These are phyloP conservation scores for Calycina herbarum DNA, from an alignment of 2,329 filamentous ascomycete species.

Conservation along the genomic window DNA sequence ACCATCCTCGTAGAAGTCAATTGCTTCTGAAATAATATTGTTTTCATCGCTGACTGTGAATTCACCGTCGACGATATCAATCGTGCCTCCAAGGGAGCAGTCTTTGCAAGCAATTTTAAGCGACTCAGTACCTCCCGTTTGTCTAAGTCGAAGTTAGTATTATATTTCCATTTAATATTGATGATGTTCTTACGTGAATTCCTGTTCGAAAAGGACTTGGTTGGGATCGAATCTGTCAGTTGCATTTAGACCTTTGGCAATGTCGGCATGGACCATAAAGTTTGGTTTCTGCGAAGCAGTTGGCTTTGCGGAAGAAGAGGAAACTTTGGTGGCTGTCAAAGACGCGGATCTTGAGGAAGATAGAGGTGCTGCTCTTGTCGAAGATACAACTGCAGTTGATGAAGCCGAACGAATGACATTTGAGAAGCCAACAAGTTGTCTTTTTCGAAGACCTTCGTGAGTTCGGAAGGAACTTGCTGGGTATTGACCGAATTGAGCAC, in stretches of 20 bases:
- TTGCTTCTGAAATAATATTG: conserved; percentile 1
- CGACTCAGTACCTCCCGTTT: not conserved
- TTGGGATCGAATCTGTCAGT: conserved; percentile 9
- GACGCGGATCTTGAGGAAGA: not conserved
- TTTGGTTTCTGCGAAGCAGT: not conserved
- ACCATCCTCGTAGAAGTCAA: conserved; percentile 17
- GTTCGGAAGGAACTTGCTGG: conserved; percentile 15
- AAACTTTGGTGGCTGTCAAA: no score
- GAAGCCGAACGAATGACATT: not conserved
- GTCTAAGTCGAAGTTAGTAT: not conserved
- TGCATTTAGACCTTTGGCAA: conserved; percentile 3
- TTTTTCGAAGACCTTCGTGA: conserved; percentile 16
- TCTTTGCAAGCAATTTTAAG: conserved; percentile 16
- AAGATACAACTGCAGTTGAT: not conserved
- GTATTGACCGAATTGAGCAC: conserved; percentile 16
- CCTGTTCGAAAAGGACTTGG: not conserved
- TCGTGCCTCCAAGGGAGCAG: conserved; percentile 14
- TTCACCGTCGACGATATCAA: conserved; percentile 18
- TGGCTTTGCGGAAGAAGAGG: not conserved
- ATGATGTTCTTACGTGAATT: not conserved
- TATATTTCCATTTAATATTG: no score
- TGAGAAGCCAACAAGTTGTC: conserved; percentile 3
- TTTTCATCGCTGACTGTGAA: conserved; percentile 15
- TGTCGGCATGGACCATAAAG: not conserved
- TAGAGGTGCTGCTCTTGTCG: not conserved